Base-by-base conservation (phyloP, 2,329 filamentous ascomycete genomes). In the Colletotrichum cuscutae region DNA sequence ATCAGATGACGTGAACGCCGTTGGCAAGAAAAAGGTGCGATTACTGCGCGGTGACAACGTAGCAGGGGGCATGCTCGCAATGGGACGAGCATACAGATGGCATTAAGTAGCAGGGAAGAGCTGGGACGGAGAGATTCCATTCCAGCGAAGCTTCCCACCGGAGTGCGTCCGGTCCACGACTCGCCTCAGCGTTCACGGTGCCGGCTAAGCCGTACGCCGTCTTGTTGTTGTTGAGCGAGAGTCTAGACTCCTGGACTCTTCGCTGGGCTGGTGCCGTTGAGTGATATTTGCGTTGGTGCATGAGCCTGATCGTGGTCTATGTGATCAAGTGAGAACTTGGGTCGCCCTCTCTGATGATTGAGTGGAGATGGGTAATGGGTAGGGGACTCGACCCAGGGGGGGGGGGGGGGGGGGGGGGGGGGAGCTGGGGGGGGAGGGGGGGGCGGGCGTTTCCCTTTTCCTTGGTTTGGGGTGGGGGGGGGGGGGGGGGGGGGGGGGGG, bases 241-340 rank as follows among this genome's bases (percentile, higher is more conserved):
- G 15, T 26, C 65, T 54, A 24, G 57, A 12, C 32, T 24, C 6
- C 30, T 56, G 46, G 35, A 32, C 58, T 46, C 58, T 58, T 35
- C 28, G 26, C 26, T 26, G 26, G 26, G 26, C 26, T 26, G 26
- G 26, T 26, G 26, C 26, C 26, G 26, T 26, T 26, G 26, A 26
- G 26, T 26, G 4, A 26, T 26, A 5, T 26, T 26, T 26, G 26
- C 26, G 26, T 35, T 5, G 19, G 15, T 13, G 6, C 42, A 67
- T 37, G 56, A 59, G 15, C 30, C 42, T 12, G 4, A 9, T 2
- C 9, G 56, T 71, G 63, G 68, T n/a, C 68, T 54, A 24, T 67
- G 56, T 49, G 7, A n/a, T 37, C 19, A 19, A 54, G 62, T 24
- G 19, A 13, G n/a, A 24, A 63, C 32, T 70, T 72, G 58, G 60